Conservation (phyloP, 129 eudicot species). For the Lactuca saligna region DNA sequence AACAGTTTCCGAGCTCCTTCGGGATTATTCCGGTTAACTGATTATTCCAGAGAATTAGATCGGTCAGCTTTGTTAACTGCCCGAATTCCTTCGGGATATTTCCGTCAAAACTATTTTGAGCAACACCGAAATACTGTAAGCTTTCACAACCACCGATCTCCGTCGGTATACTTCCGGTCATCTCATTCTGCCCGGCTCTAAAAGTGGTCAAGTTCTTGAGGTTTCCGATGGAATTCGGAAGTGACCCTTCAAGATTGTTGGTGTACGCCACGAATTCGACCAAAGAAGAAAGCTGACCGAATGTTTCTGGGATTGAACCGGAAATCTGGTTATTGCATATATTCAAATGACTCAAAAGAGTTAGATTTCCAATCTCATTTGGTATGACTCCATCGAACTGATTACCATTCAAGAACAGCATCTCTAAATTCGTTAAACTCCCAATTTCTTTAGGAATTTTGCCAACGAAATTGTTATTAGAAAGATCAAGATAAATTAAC, state of each 20-base stretch:
- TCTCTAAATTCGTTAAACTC: conserved; percentile 49
- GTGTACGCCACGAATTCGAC: conserved; percentile 76
- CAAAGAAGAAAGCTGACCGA: conserved; percentile 67
- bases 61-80: conserved; percentile 56
- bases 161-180: conserved; percentile 73
- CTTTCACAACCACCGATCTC: conserved; percentile 64
- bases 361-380: conserved; percentile 57
- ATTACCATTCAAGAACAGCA: conserved; percentile 54
- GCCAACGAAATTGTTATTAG: conserved; percentile 55
- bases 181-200: conserved; percentile 76
- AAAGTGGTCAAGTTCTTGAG: conserved; percentile 58
- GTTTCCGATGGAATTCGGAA: conserved; percentile 74
- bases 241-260: conserved; percentile 57
- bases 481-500: conserved; percentile 57
- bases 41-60: conserved; percentile 77
- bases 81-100: conserved; percentile 78
- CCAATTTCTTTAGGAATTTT: conserved; percentile 71
- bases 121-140: conserved; percentile 66
- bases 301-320: conserved; percentile 67
- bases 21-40: conserved; percentile 73
- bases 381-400: conserved; percentile 69
- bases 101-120: conserved; percentile 73
- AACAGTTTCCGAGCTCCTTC: conserved; percentile 69
- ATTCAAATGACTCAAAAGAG: conserved; percentile 46
- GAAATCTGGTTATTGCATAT: conserved; percentile 80